Evolutionary conservation across 2,329 filamentous ascomycete species (phyloP).

Genomic region (Fusarium zealandicum): DNA sequence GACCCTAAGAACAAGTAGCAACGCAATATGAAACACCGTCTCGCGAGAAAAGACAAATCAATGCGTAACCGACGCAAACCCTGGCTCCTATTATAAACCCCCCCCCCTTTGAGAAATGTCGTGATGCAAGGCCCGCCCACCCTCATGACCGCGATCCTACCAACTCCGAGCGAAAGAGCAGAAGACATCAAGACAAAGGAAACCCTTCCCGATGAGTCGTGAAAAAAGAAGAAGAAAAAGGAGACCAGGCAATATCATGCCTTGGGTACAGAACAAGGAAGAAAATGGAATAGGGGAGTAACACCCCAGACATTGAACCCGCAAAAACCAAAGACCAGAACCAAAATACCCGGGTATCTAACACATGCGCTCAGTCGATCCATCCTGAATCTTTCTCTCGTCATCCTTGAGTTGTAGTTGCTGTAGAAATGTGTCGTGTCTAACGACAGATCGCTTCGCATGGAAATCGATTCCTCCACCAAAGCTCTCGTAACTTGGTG

Average conservation of each 20-base stretch:
- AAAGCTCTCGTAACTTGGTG: background rate
- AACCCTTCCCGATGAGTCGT: constrained; percentile 23
- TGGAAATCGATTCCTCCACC: background rate
- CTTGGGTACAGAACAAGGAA: constrained; percentile 8
- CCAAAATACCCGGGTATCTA: constrained; percentile 39
- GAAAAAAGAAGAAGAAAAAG: constrained; percentile 2
- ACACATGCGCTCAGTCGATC: constrained; percentile 30
- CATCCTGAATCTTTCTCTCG: constrained; percentile 27
- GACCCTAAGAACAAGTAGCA: background rate
- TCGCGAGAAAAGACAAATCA: constrained; percentile 26
- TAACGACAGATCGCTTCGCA: constrained; percentile 12
- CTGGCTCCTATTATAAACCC: background rate
- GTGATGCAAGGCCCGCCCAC: constrained; percentile 24
- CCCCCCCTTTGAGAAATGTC: constrained; percentile 34
- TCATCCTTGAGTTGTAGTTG: constrained; percentile 7
- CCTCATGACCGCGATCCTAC: constrained; percentile 31
- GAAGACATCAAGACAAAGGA: constrained; percentile 15
- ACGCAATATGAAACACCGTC: constrained; percentile 10
- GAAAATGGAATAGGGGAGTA: constrained; percentile 15
- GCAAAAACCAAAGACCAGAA: constrained; percentile 29
- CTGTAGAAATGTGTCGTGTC: constrained; percentile 11
- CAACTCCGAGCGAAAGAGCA: constrained; percentile 32
- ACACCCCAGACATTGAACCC: constrained; percentile 20
- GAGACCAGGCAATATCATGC: constrained; percentile 16
- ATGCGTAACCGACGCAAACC: constrained; percentile 1